These are phyloP conservation scores for Thielaviopsis musarum DNA, from an alignment of 2,329 filamentous ascomycete species.

Conservation along the genomic window DNA sequence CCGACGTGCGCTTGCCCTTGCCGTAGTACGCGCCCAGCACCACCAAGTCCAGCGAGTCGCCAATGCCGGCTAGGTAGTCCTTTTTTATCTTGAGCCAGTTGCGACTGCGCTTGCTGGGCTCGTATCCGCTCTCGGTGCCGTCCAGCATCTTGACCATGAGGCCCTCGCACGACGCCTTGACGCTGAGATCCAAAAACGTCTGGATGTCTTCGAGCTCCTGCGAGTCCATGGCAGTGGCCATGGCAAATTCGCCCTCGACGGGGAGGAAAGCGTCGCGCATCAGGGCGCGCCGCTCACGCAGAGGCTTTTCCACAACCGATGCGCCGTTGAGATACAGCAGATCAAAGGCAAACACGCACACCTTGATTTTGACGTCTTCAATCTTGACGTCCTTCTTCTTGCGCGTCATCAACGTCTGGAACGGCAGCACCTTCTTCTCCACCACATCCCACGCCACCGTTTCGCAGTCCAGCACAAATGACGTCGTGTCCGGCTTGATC, in stretches of 20 bases:
- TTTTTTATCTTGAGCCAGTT: constrained; percentile 99
- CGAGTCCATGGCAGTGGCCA: constrained; percentile 74
- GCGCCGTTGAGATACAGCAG: constrained; percentile 85
- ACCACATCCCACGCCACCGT: constrained; percentile 92
- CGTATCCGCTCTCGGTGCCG: constrained; percentile 80
- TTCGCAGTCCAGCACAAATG: constrained; percentile 96
- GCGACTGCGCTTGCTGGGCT: constrained; percentile 86
- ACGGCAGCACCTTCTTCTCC: constrained; percentile 90
- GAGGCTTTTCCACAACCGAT: constrained; percentile 69
- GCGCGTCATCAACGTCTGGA: constrained; percentile 95
- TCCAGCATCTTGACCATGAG: constrained; percentile 99
- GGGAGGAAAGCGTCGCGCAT: constrained; percentile 57
- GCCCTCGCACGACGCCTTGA: constrained; percentile 91
- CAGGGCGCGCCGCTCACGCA: constrained; percentile 67
- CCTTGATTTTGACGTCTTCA: constrained; percentile 90
- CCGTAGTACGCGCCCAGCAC: constrained; percentile 90
- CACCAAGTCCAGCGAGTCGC: constrained; percentile 90
- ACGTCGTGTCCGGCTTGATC: constrained; percentile 80
- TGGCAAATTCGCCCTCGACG: constrained; percentile 77
- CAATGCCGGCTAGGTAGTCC: constrained; percentile 85
- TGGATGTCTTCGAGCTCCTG: constrained; percentile 90
- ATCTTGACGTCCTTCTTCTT: constrained; percentile 95
- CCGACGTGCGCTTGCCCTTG: constrained; percentile 85
- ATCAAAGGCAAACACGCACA: constrained; percentile 95
- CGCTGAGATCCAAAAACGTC: constrained; percentile 75